Evolutionary conservation across 305 asterid species (phyloP), one percentile per base, ranked within the genome.

Genomic region (Plantago coronopus): DNA sequence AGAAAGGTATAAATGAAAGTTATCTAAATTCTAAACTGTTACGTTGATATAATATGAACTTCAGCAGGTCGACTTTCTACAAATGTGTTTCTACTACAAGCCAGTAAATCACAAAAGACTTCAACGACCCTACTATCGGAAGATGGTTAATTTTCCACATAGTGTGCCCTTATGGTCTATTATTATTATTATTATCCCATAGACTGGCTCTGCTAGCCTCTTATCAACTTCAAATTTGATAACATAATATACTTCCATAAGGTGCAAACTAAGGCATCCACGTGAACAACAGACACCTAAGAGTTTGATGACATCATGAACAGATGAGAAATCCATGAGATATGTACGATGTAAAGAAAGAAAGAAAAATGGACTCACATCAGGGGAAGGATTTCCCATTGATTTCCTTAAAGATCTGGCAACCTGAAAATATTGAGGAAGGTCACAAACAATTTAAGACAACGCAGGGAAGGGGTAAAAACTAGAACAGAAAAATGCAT

Each of bases 351-450:
- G n/a, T 7, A 34, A 7, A 9, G 8, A 34, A 34, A 34, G 51
- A 48, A 55, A 51, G 29, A 58, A 67, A 27, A 59, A 29, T 22
- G 34, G 45, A 44, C 60, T 78, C 58, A 88, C 93, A 93, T 80
- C 86, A 23, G 80, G 63, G 57, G 72, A 62, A 27, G 80, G 65
- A 65, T 76, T 71, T 29, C 72, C 79, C 68, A 78, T 63, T 48
- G 84, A 59, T 67, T 76, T 78, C 69, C 72, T 78, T 59, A 88
- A 64, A 7, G 81, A 74, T 68, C 80, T 81, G n/a, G 83, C 63
- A 15, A 81, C 80, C 89, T 88, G 68, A 55, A 42, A 71, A 61
- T 20, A 25, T 34, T 11, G 59, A 59, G 38, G 49, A 61, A 38
- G 18, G 40, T 31, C 42, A 69, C 49, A 34, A 56, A 63, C 48